Evolutionary conservation across 768 basidiomycete genomes (phyloP).

Genomic region (Tylopilus rubrobrunneus): DNA sequence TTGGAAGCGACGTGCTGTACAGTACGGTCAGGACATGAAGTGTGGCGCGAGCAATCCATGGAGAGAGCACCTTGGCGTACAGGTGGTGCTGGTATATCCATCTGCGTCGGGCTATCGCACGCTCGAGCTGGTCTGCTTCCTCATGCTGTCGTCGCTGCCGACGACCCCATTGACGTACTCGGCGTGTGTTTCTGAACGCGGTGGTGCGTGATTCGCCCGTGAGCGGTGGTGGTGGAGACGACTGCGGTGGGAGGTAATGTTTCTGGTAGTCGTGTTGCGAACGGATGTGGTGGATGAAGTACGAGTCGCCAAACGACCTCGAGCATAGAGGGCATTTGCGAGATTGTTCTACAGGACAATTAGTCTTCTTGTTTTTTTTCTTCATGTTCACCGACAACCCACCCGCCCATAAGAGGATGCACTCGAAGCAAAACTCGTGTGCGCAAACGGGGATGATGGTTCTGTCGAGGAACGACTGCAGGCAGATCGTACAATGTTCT

Average conservation of each 20-base stretch:
- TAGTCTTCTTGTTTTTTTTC: background rate
- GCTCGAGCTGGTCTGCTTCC: slow-evolving; percentile 67
- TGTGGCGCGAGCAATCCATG: background rate
- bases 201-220: slow-evolving; percentile 25
- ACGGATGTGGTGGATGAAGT: slow-evolving; percentile 77
- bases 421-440: slow-evolving; percentile 94
- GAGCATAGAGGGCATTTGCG: slow-evolving; percentile 76
- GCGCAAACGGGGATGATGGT: slow-evolving; percentile 83
- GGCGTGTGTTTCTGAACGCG: slow-evolving; percentile 29
- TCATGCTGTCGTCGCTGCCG: slow-evolving; percentile 48
- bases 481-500: slow-evolving; percentile 78
- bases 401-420: slow-evolving; percentile 85
- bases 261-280: slow-evolving; percentile 81
- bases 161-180: slow-evolving; percentile 55
- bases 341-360: slow-evolving; percentile 54
- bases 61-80: slow-evolving; percentile 73
- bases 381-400: slow-evolving; percentile 17
- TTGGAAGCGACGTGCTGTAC: slow-evolving; percentile 91
- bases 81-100: slow-evolving; percentile 79
- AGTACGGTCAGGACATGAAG: slow-evolving; percentile 2
- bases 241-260: slow-evolving; percentile 61
- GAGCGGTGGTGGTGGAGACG: slow-evolving; percentile 41
- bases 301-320: slow-evolving; percentile 55
- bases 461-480: slow-evolving; percentile 71
- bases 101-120: slow-evolving; percentile 65